A percentile compares a stretch with the other conserved stretches of the same genome.
Conservation (phyloP, 306 rosid species). For the Quillaja saponaria region DNA sequence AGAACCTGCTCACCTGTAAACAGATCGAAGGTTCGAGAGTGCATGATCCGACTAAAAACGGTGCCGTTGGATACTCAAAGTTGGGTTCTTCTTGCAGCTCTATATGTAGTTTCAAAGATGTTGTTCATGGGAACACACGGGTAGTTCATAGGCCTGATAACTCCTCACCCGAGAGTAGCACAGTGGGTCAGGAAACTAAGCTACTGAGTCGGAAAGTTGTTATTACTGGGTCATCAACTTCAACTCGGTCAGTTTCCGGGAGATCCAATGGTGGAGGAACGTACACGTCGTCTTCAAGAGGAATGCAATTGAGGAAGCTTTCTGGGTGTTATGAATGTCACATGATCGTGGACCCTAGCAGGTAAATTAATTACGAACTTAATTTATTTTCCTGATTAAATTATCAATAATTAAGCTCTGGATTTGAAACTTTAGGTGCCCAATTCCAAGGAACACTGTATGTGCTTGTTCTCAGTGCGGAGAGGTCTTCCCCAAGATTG, state of each 20-base stretch:
- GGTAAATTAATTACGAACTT: constrained; percentile 35
- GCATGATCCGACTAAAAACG: constrained; percentile 64
- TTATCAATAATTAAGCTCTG: too few relatives aligned
- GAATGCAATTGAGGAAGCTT: constrained; percentile 85
- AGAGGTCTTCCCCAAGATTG: constrained; percentile 81
- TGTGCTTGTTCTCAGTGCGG: constrained; percentile 92
- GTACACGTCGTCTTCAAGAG: constrained; percentile 64
- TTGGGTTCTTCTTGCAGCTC: constrained; percentile 90
- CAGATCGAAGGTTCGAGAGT: constrained; percentile 78
- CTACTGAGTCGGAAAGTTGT: constrained; percentile 51
- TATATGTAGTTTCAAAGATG: constrained; percentile 87
- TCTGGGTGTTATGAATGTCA: constrained; percentile 98
- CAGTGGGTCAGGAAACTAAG: constrained; percentile 73
- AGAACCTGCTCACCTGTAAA: constrained; percentile 80
- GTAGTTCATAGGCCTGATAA: constrained; percentile 79
- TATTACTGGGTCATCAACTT: constrained; percentile 36
- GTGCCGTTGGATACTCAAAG: constrained; percentile 49
- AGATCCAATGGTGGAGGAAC: constrained; percentile 53
- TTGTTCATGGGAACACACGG: constrained; percentile 76
- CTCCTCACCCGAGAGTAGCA: constrained; percentile 94
- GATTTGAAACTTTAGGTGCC: constrained; percentile 48
- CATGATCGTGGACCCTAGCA: constrained; percentile 87
- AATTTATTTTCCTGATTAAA: neutral
- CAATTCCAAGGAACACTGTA: constrained; percentile 66
- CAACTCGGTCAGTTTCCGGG: constrained; percentile 32